Conservation (phyloP, 768 basidiomycete genomes). For the Russula earlei region DNA sequence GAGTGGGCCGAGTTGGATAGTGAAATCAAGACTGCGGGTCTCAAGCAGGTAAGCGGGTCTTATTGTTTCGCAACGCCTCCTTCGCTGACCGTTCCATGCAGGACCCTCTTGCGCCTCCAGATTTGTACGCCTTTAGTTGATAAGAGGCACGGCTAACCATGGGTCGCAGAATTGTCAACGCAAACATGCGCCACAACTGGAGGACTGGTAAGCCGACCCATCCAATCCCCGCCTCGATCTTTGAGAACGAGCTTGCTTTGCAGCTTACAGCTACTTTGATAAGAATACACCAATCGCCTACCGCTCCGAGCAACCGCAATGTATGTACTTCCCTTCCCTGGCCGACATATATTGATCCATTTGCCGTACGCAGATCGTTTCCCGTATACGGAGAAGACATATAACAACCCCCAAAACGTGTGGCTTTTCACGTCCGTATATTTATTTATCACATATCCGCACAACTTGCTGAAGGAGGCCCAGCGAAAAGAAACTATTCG, state of each 20-base stretch:
- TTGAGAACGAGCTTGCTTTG: not conserved
- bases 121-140: not conserved
- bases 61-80: not conserved
- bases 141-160: not conserved
- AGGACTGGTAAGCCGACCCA: not conserved
- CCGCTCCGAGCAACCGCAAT: not conserved
- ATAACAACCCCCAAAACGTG: conserved; percentile 15
- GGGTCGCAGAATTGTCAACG: not conserved
- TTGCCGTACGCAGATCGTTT: conserved; percentile 3
- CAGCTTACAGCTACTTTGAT: not conserved
- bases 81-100: not conserved
- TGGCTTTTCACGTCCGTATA: conserved; percentile 14
- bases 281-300: not conserved
- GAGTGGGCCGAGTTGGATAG: not conserved
- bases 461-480: not conserved
- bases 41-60: conserved; percentile 25
- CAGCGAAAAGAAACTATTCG: not conserved
- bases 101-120: not conserved
- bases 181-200: not conserved
- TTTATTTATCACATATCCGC: not conserved
- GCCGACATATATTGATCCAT: not conserved
- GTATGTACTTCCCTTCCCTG: not conserved
- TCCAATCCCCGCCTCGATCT: not conserved
- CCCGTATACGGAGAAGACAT: conserved; percentile 13
- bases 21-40: conserved; percentile 17